Base-by-base conservation (phyloP, 345 rosid species). In the Brassica cretica region DNA sequence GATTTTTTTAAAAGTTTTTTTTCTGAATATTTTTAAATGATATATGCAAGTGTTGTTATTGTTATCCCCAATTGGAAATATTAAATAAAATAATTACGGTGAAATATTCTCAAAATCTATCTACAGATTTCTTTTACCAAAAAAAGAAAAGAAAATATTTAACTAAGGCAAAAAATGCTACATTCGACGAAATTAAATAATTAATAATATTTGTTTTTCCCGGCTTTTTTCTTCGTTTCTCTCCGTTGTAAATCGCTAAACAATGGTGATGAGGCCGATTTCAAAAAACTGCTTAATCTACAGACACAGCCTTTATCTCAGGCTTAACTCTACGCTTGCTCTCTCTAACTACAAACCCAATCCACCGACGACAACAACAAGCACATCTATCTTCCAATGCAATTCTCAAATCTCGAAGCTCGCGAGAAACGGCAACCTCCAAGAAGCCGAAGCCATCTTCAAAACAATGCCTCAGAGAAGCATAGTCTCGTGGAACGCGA, bases 401-500 rank as follows among this genome's bases (percentile, higher is more conserved):
- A 92, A 92, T 75, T 79, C 86, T 83, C 88, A 75, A 84, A 92
- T 92, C 73, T 84, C 89, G 3, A 78, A 83, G 75, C 83, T 87
- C 71, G 92, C 94, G 2, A 84, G 84, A 72, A 84, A 82, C 8
- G 91, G 93, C 2, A 79, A 84, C 35, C 69, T 89, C 37, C 67
- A 79, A 77, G 84, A 81, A 73, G 88, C 96, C 0, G 97, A 90
- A 68, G 77, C 88, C 7, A 80, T 89, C 14, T 92, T 92, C 78
- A 80, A 66, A 21, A 76, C 87, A 6, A 89, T 88, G 92, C 80
- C 90, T 1, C 70, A 70, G 66, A 90, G 85, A 82, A 90, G 12
- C 62, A 72, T 86, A 5, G 83, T 92, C 29, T 86, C 96, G 21
- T 86, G 93, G 87, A 92, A 93, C n/a, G 93, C 93, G 18, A 88